Evolutionary conservation across 805 yeast genomes (phyloP).

Genomic region (Maudiozyma bulderi): DNA sequence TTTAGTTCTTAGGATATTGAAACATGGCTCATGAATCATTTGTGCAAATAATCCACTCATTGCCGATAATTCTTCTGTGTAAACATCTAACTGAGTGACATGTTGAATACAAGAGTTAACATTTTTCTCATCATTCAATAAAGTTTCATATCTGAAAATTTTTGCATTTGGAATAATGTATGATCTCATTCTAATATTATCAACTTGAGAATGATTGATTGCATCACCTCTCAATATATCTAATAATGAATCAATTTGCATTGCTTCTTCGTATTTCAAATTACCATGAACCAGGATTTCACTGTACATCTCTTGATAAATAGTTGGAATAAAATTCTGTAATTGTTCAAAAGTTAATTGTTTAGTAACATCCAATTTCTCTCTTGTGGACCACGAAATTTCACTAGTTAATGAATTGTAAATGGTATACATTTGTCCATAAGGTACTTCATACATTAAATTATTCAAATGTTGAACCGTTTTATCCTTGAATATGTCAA

Average conservation of each 20-base stretch:
- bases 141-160: conserved; percentile 38
- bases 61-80: conserved; percentile 36
- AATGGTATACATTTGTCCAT: conserved; percentile 59
- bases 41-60: conserved; percentile 60
- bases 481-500: conserved; percentile 57
- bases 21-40: conserved; percentile 77
- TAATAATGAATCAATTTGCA: conserved; percentile 37
- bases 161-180: conserved; percentile 33
- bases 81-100: conserved; percentile 56
- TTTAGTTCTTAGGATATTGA: conserved; percentile 79
- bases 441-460: conserved; percentile 66
- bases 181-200: conserved; percentile 31
- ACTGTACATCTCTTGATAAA: conserved; percentile 50
- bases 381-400: conserved; percentile 54
- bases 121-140: conserved; percentile 55
- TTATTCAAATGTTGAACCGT: conserved; percentile 54
- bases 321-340: conserved; percentile 38
- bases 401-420: conserved; percentile 62
- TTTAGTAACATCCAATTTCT: conserved; percentile 43
- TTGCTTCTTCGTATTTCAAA: conserved; percentile 44
- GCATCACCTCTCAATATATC: conserved; percentile 37
- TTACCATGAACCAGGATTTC: conserved; percentile 80
- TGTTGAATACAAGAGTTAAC: conserved; percentile 80
- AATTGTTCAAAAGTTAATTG: conserved; percentile 43
- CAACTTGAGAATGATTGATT: conserved; percentile 25